A percentile compares a stretch with the other conserved stretches of the same genome.
Evolutionary conservation across 1,284 basidiomycete species (phyloP).

Genomic region (Rugosomyces carneus): DNA sequence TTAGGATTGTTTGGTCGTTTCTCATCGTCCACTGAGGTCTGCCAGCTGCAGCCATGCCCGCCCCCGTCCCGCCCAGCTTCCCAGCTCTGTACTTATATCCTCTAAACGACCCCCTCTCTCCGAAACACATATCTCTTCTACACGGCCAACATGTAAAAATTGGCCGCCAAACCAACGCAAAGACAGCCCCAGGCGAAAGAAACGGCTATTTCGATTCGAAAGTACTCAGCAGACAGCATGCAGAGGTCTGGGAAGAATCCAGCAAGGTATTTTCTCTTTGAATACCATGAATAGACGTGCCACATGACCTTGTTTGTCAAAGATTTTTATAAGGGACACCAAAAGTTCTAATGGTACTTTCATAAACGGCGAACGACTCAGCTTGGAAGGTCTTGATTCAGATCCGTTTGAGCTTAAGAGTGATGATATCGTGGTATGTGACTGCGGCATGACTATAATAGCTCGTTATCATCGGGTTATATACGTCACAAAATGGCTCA

Average conservation of each 20-base stretch:
- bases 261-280: conserved; percentile 56
- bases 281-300: neutral
- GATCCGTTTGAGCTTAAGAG: conserved; percentile 92
- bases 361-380: conserved; percentile 92
- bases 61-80: conserved; percentile 34
- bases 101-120: conserved; percentile 92
- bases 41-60: conserved; percentile 33
- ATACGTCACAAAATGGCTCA: neutral
- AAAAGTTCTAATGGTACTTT: conserved; percentile 99
- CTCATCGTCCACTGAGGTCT: conserved; percentile 14
- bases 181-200: conserved; percentile 89
- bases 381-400: conserved; percentile 86
- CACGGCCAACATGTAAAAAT: conserved; percentile 82
- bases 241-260: conserved; percentile 94
- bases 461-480: neutral
- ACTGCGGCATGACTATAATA: neutral
- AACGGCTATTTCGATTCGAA: conserved; percentile 99
- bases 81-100: conserved; percentile 90
- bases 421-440: conserved; percentile 70
- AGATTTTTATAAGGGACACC: conserved; percentile 98
- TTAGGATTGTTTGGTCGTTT: conserved; percentile 16
- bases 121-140: conserved; percentile 90
- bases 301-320: neutral
- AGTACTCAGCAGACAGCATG: conserved; percentile 92
- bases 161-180: conserved; percentile 96